phyloP scores from a whole-genome alignment of 2,329 filamentous ascomycete species.

The Aspergillus luchuensis region DNA sequence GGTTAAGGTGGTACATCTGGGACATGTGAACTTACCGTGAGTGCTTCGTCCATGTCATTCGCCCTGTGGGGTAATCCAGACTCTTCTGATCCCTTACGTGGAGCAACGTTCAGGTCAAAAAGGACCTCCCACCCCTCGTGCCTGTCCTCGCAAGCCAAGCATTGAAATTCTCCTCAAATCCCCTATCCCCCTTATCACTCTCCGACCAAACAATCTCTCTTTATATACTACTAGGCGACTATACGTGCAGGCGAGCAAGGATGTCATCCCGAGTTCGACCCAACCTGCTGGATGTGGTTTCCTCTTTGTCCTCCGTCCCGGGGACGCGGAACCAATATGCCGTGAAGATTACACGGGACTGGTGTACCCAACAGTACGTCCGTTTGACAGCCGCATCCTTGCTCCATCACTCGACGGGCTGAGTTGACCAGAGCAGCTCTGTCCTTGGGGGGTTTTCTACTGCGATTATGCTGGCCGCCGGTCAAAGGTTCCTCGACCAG shows the following conservation, averaged over 20 bases:
- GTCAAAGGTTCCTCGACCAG: slow-evolving; percentile 15
- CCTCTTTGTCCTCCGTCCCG: slow-evolving; percentile 16
- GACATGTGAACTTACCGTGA: neutral
- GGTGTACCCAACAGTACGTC: slow-evolving; percentile 28
- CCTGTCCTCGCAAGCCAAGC: neutral
- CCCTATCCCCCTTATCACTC: neutral
- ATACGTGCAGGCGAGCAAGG: neutral
- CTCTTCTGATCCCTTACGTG: neutral
- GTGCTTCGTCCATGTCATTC: neutral
- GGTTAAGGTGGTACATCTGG: neutral
- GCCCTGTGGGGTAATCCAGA: neutral
- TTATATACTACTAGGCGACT: too few relatives aligned
- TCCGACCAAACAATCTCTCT: neutral
- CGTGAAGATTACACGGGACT: slow-evolving; percentile 21
- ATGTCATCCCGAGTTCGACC: slow-evolving; percentile 10
- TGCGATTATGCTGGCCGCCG: slow-evolving; percentile 23
- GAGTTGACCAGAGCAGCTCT: slow-evolving; percentile 22
- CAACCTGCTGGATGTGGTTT: slow-evolving; percentile 20
- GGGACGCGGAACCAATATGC: slow-evolving; percentile 17
- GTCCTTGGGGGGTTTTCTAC: slow-evolving; percentile 25
- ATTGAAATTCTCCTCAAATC: neutral
- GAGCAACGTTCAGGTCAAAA: neutral
- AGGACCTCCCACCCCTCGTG: neutral
- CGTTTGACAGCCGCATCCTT: neutral
- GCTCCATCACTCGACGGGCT: neutral